phyloP scores from a whole-genome alignment of 2,329 filamentous ascomycete species.

The Sarocladiaceae sp. region DNA sequence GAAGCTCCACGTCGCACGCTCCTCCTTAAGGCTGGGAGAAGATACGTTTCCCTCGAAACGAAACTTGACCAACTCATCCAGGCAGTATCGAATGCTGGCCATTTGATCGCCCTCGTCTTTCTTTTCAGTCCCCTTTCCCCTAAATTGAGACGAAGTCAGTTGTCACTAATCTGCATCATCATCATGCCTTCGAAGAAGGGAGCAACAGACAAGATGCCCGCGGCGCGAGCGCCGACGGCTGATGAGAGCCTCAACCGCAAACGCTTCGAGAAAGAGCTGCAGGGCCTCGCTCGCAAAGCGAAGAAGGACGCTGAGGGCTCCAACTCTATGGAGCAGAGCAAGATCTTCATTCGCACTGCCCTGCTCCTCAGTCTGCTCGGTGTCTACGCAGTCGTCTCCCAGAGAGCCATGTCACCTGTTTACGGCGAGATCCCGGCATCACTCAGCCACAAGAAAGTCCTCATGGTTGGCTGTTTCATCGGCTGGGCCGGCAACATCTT shows the following conservation, averaged over 20 bases:
- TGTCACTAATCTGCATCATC: neutral
- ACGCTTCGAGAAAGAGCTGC: constrained; percentile 48
- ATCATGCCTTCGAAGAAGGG: constrained; percentile 10
- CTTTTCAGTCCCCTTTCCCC: neutral
- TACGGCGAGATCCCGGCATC: constrained; percentile 79
- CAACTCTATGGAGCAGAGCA: constrained; percentile 28
- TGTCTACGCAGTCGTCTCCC: constrained; percentile 62
- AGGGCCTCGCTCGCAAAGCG: constrained; percentile 40
- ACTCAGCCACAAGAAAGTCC: constrained; percentile 61
- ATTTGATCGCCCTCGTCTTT: constrained; percentile 10
- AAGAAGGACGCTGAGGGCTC: constrained; percentile 24
- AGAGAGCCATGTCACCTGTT: constrained; percentile 74
- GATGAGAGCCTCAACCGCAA: constrained; percentile 37
- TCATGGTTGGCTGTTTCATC: constrained; percentile 60
- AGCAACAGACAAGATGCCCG: neutral
- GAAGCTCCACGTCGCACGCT: constrained; percentile 1
- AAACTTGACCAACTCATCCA: neutral
- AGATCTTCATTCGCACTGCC: constrained; percentile 29
- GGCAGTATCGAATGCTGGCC: constrained; percentile 13
- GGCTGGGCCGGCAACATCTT: constrained; percentile 65
- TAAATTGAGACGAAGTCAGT: neutral
- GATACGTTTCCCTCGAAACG: constrained; percentile 8
- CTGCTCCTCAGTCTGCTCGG: constrained; percentile 36
- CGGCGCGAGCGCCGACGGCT: neutral
- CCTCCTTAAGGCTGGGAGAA: no score